Base-by-base conservation (phyloP, 2,329 filamentous ascomycete genomes). In the Fusarium stilboides region DNA sequence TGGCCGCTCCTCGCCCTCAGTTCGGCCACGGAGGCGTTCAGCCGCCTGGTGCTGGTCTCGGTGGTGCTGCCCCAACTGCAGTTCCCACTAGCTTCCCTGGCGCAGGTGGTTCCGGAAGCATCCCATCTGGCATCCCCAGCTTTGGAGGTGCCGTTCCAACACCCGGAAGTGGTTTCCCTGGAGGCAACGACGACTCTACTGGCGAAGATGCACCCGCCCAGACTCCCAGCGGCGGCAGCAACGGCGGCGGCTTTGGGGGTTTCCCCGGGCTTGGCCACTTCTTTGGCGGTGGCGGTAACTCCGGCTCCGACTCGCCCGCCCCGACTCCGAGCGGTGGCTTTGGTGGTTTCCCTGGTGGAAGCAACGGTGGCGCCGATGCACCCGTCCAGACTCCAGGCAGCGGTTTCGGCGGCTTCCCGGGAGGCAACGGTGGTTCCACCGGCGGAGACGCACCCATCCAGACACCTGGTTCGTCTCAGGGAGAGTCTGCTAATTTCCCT, bases 1-100 rank as follows among this genome's bases (percentile, higher is more conserved):
- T 72, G 49, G 72, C 64, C 34, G 67, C 58, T 40, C 68, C 71
- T 57, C 62, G 55, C 33, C 65, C 65, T 26, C 65, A 65, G 53
- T 46, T 61, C 54, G 52, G 53, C 52, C 57, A 55, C 19, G 64
- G 62, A 22, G 53, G 46, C 51, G 46, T 34, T 3, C 56, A 63
- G 46, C 64, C 65, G 19, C 68, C 65, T 22, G 62, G 69, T n/a
- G 49, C 50, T 50, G 65, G 57, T 24, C 45, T 66, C 36, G 69
- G 69, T 8, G 58, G 54, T 44, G 15, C 24, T 36, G 31, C 55
- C 45, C 54, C 62, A 37, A 44, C 54, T 45, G 59, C 42, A 40
- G 31, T 60, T n/a, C 51, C 54, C 17, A 59, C 58, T 28, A 60
- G 40, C 24, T 31, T 64, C 42, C 54, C 51, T 13, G 46, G 45